phyloP scores from a whole-genome alignment of 2,329 filamentous ascomycete genomes.

The Pseudogymnoascus pannorum region DNA sequence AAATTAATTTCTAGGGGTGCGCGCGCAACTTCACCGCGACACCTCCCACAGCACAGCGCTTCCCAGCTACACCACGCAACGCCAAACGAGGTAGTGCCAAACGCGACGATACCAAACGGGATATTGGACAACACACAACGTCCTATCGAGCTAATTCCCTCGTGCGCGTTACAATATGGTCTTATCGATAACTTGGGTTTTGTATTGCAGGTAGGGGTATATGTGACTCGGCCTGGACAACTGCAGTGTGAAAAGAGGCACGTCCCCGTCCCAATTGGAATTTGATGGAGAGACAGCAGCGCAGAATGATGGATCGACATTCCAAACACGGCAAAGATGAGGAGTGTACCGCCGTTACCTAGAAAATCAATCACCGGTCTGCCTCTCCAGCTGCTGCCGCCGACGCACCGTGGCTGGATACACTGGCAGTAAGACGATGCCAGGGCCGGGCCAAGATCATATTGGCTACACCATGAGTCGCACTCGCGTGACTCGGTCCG shows the following conservation, averaged over 20 bases:
- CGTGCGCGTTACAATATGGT: not conserved
- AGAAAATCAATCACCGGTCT: not conserved
- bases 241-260: constrained; percentile 2
- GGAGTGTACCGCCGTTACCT: not conserved
- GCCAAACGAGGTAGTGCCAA: constrained; percentile 2
- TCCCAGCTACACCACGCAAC: not conserved
- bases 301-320: not conserved
- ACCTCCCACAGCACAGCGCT: not conserved
- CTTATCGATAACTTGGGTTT: not conserved
- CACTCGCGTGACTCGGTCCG: constrained; percentile 5
- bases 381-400: not conserved
- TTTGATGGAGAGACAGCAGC: not conserved
- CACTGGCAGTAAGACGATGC: not conserved
- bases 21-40: not conserved
- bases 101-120: not conserved
- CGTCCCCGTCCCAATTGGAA: constrained; percentile 3
- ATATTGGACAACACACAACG: constrained; percentile 1
- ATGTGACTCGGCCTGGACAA: constrained; percentile 4
- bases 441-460: not conserved
- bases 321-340: constrained; percentile 4
- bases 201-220: not conserved
- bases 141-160: not conserved
- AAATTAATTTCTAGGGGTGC: not conserved
- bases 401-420: not conserved
- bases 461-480: constrained; percentile 6